Percentiles rank a stretch among this genome's conserved stretches.
Evolutionary conservation across 768 basidiomycete genomes (phyloP).

Genomic region (Asterophora parasitica): DNA sequence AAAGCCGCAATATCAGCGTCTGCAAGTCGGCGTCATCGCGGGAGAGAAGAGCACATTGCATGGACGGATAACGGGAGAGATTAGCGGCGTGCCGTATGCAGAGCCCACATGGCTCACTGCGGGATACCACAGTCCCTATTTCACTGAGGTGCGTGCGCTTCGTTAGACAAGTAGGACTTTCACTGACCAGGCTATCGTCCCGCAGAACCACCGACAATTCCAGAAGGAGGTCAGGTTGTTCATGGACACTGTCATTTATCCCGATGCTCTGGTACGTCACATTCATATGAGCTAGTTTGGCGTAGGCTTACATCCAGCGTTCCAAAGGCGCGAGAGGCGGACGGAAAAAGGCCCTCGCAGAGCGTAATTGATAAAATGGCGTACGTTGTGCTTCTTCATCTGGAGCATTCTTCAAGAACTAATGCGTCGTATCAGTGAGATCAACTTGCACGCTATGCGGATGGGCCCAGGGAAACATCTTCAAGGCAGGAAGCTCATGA

Average conservation of each 20-base stretch:
- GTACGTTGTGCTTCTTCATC: constrained; percentile 55
- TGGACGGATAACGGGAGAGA: constrained; percentile 41
- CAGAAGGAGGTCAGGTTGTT: constrained; percentile 59
- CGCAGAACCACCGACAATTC: constrained; percentile 50
- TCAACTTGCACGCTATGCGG: constrained; percentile 86
- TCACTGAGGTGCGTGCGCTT: constrained; percentile 48
- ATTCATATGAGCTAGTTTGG: not conserved
- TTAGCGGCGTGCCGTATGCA: constrained; percentile 71
- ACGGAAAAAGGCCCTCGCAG: constrained; percentile 80
- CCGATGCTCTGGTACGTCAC: constrained; percentile 33
- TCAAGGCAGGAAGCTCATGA: constrained; percentile 75
- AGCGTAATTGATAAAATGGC: constrained; percentile 82
- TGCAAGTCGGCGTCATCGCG: constrained; percentile 59
- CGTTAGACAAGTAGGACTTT: not conserved
- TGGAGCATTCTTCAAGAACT: constrained; percentile 46
- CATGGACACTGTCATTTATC: constrained; percentile 58
- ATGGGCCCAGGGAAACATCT: constrained; percentile 94
- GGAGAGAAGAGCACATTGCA: constrained; percentile 52
- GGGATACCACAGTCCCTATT: constrained; percentile 72
- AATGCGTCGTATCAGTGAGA: constrained; percentile 33
- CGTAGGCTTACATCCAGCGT: not conserved
- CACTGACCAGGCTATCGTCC: not conserved
- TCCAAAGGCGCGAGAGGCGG: constrained; percentile 67
- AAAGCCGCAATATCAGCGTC: constrained; percentile 58
- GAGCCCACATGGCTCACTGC: constrained; percentile 72